A percentile compares a stretch with the other conserved stretches of the same genome.
phyloP scores from a whole-genome alignment of 2,329 filamentous ascomycete genomes.

The Clonostachys rosea region DNA sequence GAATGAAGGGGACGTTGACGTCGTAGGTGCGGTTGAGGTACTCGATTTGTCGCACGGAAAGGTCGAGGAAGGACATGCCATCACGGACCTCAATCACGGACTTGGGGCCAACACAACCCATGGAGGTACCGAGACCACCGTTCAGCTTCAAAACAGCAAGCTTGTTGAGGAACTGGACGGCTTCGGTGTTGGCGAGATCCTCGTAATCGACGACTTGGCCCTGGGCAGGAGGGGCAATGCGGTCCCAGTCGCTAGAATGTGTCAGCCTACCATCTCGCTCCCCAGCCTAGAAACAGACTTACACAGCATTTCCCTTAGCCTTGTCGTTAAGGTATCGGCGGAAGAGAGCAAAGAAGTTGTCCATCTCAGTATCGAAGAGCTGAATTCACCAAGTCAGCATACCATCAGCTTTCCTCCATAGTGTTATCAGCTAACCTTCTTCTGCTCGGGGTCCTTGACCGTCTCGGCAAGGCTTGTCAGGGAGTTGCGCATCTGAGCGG shows the following conservation, averaged over 20 bases:
- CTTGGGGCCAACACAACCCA: constrained; percentile 99
- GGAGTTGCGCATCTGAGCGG: constrained; percentile 98
- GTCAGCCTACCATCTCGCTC: constrained; percentile 9
- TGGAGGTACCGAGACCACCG: constrained; percentile 97
- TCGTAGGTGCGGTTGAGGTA: constrained; percentile 97
- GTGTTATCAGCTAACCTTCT: constrained; percentile 61
- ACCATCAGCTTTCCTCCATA: constrained; percentile 1
- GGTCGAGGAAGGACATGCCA: constrained; percentile 99
- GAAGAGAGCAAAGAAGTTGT: constrained; percentile 99
- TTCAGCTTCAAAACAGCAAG: constrained; percentile 98
- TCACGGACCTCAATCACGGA: constrained; percentile 99
- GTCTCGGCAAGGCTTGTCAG: constrained; percentile 89
- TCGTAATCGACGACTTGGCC: constrained; percentile 95
- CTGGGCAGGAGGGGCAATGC: constrained; percentile 88
- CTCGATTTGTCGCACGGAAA: constrained; percentile 98
- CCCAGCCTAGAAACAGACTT: constrained; percentile 21
- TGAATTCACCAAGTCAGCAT: constrained; percentile 21
- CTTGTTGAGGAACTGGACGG: constrained; percentile 93
- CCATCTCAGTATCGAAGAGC: constrained; percentile 99
- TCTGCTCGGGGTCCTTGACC: constrained; percentile 74
- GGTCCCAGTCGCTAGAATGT: constrained; percentile 77
- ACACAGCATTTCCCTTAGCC: constrained; percentile 92
- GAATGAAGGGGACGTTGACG: constrained; percentile 94
- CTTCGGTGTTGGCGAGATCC: constrained; percentile 82
- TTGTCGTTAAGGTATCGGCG: constrained; percentile 97